Conservation (phyloP, 371 early-diverging fungal genomes). For the Mucor lusitanicus region DNA sequence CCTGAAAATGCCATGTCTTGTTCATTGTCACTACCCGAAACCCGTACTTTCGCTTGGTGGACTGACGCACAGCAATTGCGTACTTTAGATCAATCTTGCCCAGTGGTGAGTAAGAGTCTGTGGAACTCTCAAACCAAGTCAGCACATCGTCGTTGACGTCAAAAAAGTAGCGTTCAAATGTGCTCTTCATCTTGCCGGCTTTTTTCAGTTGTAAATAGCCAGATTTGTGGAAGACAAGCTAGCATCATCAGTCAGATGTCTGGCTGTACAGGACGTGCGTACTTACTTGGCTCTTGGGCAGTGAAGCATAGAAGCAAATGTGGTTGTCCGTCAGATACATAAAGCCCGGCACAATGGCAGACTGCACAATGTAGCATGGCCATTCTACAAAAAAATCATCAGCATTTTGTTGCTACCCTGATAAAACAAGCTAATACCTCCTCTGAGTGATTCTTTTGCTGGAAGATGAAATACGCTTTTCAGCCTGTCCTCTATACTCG, state of each 20-base stretch:
- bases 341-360: conserved; percentile 70
- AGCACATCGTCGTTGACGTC: conserved; percentile 68
- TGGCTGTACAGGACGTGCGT: neutral
- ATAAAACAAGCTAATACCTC: conserved; percentile 38
- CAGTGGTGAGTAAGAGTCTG: conserved; percentile 70
- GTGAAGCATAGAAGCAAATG: conserved; percentile 72
- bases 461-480: conserved; percentile 64
- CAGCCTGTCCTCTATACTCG: conserved; percentile 55
- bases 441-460: conserved; percentile 52
- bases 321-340: conserved; percentile 72
- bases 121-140: conserved; percentile 63
- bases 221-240: conserved; percentile 61
- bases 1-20: conserved; percentile 56
- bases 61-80: conserved; percentile 53
- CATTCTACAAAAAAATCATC: conserved; percentile 49
- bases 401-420: neutral
- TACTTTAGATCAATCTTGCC: conserved; percentile 72
- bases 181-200: conserved; percentile 34
- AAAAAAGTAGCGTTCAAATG: conserved; percentile 68
- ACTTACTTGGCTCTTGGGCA: conserved; percentile 56
- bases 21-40: conserved; percentile 61
- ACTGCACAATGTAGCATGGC: conserved; percentile 72
- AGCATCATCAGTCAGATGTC: neutral
- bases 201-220: conserved; percentile 65
- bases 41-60: conserved; percentile 50